Percentiles rank a stretch among this genome's conserved stretches.
Evolutionary conservation across 2,329 filamentous ascomycete genomes (phyloP).

Genomic region (Penicillium sp.): DNA sequence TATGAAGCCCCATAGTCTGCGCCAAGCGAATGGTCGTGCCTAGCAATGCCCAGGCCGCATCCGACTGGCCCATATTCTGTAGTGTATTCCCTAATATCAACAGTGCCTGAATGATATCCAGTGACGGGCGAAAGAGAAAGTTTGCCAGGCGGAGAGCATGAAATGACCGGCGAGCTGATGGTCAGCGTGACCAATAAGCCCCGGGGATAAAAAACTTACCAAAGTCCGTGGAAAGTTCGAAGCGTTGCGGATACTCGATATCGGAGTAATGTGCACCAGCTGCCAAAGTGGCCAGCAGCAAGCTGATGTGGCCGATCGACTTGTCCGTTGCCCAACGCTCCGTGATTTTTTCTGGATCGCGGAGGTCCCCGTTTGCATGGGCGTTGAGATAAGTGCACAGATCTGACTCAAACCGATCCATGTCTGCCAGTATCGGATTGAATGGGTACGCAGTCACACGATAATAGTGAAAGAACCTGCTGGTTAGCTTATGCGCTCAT

Average conservation of each 20-base stretch:
- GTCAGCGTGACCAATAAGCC: neutral
- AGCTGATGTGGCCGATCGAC: constrained; percentile 28
- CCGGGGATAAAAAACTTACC: constrained; percentile 24
- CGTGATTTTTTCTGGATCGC: constrained; percentile 15
- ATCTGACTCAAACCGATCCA: constrained; percentile 30
- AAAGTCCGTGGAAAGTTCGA: constrained; percentile 25
- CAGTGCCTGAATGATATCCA: constrained; percentile 54
- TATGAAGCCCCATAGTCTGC: no score
- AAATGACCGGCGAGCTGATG: constrained; percentile 27
- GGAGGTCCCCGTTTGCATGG: constrained; percentile 22
- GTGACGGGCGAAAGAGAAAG: constrained; percentile 53
- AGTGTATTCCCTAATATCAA: constrained; percentile 55
- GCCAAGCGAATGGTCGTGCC: no score
- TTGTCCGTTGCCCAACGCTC: constrained; percentile 26
- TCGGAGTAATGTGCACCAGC: constrained; percentile 32
- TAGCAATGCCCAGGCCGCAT: no score
- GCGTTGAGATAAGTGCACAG: constrained; percentile 30
- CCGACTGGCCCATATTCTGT: no score
- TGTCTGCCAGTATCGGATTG: constrained; percentile 30
- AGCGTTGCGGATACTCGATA: constrained; percentile 24
- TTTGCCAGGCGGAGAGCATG: constrained; percentile 56
- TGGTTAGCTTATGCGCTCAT: neutral
- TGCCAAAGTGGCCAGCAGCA: constrained; percentile 29
- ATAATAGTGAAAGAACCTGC: constrained; percentile 32
- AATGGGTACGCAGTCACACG: constrained; percentile 29